Conservation (phyloP, 139 green algal genomes). For the Limnomonas spitsbergensis region DNA sequence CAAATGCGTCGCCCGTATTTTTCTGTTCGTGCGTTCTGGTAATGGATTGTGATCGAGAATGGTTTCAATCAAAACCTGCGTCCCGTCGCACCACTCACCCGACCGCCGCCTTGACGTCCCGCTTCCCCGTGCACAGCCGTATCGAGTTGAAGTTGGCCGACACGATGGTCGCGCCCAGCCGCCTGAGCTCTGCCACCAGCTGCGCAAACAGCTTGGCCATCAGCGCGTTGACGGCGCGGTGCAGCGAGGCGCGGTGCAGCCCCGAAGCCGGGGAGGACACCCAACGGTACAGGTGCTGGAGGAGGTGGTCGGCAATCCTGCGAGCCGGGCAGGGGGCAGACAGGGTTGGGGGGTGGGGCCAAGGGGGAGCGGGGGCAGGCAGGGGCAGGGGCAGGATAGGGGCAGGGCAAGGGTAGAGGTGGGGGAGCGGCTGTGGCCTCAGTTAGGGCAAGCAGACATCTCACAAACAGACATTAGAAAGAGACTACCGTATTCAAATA, state of each 20-base stretch:
- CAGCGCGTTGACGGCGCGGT: constrained; percentile 44
- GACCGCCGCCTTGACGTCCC: constrained; percentile 38
- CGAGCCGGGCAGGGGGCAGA: constrained; percentile 13
- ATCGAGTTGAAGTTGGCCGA: constrained; percentile 74
- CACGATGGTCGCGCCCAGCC: constrained; percentile 79
- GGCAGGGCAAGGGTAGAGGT: too few species aligned
- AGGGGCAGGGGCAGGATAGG: too few species aligned
- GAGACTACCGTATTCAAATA: too few species aligned
- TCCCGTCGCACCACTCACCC: background rate
- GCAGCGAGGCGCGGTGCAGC: constrained; percentile 72
- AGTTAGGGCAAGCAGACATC: too few species aligned
- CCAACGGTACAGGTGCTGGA: constrained; percentile 84
- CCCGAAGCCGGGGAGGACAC: constrained; percentile 57
- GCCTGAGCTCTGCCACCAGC: constrained; percentile 76
- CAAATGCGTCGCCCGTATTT: too few species aligned
- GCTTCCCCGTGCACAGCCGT: constrained; percentile 82
- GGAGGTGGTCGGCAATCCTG: constrained; percentile 58
- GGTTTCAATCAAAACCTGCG: too few species aligned
- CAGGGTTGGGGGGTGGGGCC: background rate
- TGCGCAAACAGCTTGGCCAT: constrained; percentile 38
- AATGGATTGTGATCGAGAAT: too few species aligned
- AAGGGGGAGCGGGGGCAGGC: too few species aligned
- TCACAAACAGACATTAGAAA: too few species aligned
- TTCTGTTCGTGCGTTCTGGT: too few species aligned
- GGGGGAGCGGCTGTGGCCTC: too few species aligned